Evolutionary conservation across 1,284 basidiomycete species (phyloP).

Genomic region (Amylostereum areolatum): DNA sequence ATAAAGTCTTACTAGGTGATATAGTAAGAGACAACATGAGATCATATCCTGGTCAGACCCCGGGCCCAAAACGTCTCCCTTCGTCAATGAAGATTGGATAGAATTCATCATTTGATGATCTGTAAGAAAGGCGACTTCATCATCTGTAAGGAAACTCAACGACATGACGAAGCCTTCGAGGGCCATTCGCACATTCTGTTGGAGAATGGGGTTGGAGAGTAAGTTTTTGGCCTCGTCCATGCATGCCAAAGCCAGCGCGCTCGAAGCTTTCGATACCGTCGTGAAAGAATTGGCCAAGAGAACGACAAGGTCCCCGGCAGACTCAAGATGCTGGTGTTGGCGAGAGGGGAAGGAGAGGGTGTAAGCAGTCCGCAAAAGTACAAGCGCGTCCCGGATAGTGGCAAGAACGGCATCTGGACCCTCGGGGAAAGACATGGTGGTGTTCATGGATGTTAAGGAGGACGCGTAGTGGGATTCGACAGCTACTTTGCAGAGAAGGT

Average conservation of each 20-base stretch:
- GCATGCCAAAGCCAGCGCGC: slow-evolving; percentile 48
- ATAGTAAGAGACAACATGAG: slow-evolving; percentile 53
- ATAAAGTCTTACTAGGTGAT: slow-evolving; percentile 44
- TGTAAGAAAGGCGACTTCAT: slow-evolving; percentile 58
- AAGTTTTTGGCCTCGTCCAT: slow-evolving; percentile 50
- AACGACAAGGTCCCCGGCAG: slow-evolving; percentile 56
- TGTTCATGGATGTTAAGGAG: slow-evolving; percentile 44
- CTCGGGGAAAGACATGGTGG: slow-evolving; percentile 44
- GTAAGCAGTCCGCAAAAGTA: slow-evolving; percentile 50
- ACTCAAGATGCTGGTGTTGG: slow-evolving; percentile 53
- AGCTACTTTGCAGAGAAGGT: slow-evolving; percentile 59
- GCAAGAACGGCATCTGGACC: slow-evolving; percentile 41
- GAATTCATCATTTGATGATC: slow-evolving; percentile 66
- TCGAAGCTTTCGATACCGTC: slow-evolving; percentile 54
- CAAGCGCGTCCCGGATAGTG: slow-evolving; percentile 54
- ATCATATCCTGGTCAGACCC: slow-evolving; percentile 59
- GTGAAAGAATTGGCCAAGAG: slow-evolving; percentile 53
- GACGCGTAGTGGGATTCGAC: slow-evolving; percentile 57
- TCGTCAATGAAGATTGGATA: slow-evolving; percentile 50
- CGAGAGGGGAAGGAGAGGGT: slow-evolving; percentile 43
- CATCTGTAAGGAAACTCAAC: slow-evolving; percentile 53
- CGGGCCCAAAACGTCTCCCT: slow-evolving; percentile 48
- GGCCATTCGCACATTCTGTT: slow-evolving; percentile 45
- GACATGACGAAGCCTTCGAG: slow-evolving; percentile 57
- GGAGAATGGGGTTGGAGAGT: slow-evolving; percentile 39